Conservation (phyloP, 805 yeast genomes). For the Saccharomycopsis guyanensis region DNA sequence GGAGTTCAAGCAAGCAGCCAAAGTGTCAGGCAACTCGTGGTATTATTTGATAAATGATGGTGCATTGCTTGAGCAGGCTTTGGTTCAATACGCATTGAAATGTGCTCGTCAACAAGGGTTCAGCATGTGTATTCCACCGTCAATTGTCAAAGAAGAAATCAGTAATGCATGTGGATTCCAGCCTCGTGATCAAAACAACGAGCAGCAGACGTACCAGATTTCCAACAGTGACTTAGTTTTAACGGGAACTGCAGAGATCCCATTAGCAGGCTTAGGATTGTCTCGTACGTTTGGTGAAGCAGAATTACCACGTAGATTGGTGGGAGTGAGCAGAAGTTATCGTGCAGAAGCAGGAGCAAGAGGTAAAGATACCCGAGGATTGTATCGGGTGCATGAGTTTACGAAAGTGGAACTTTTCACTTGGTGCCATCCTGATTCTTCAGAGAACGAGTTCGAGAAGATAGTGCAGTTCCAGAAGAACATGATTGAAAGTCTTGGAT, state of each 20-base stretch:
- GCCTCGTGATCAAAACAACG: slow-evolving; percentile 84
- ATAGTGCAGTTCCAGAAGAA: slow-evolving; percentile 58
- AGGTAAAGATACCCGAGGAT: slow-evolving; percentile 85
- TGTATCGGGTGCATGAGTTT: slow-evolving; percentile 93
- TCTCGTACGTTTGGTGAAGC: slow-evolving; percentile 37
- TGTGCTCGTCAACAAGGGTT: slow-evolving; percentile 64
- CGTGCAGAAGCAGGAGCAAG: slow-evolving; percentile 97
- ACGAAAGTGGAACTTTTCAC: slow-evolving; percentile 89
- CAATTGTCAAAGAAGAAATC: slow-evolving; percentile 70
- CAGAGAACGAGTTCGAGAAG: slow-evolving; percentile 47
- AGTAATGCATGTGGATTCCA: slow-evolving; percentile 89
- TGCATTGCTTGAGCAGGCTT: slow-evolving; percentile 83
- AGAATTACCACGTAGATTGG: slow-evolving; percentile 50
- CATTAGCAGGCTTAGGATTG: slow-evolving; percentile 68
- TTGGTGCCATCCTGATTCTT: slow-evolving; percentile 46
- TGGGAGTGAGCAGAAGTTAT: slow-evolving; percentile 79
- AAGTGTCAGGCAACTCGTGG: slow-evolving; percentile 76
- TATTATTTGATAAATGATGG: slow-evolving; percentile 80
- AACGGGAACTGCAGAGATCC: slow-evolving; percentile 94
- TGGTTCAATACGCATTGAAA: slow-evolving; percentile 68
- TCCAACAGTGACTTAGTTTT: slow-evolving; percentile 48
- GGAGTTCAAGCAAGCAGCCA: slow-evolving; percentile 66
- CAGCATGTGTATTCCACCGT: slow-evolving; percentile 70
- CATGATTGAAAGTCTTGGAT: slow-evolving; percentile 59
- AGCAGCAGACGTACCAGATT: slow-evolving; percentile 73